Percentiles rank a stretch among this genome's conserved stretches.
Evolutionary conservation across 164 flowering plant genomes (phyloP).

Genomic region (Echeveria elegans): DNA sequence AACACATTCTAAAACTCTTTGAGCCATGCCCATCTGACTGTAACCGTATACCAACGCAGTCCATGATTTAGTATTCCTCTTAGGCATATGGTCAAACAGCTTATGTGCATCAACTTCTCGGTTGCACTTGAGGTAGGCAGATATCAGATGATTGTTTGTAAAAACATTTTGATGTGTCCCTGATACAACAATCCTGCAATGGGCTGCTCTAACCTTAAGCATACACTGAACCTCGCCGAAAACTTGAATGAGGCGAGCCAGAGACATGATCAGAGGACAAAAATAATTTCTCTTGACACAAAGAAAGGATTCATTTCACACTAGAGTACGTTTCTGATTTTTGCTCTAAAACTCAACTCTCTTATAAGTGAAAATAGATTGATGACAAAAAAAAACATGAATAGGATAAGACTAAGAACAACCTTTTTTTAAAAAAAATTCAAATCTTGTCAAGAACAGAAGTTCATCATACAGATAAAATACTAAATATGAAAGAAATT

Average conservation of each 20-base stretch:
- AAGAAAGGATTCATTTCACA: neutral
- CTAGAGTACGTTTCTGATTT: no score
- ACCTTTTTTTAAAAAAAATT: neutral
- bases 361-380: neutral
- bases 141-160: conserved; percentile 28
- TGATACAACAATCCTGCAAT: conserved; percentile 23
- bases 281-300: neutral
- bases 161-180: conserved; percentile 25
- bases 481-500: no score
- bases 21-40: conserved; percentile 19
- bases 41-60: conserved; percentile 27
- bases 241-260: conserved; percentile 23
- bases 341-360: no score
- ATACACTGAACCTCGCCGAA: conserved; percentile 16
- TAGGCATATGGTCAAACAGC: conserved; percentile 30
- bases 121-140: conserved; percentile 9
- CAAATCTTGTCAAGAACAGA: neutral
- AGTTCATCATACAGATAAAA: neutral
- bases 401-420: neutral
- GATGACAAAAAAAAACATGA: no score
- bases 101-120: conserved; percentile 3
- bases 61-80: conserved; percentile 28
- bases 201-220: conserved; percentile 23
- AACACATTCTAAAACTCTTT: conserved; percentile 16
- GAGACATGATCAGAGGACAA: conserved; percentile 12